Base-by-base conservation (phyloP, 306 rosid species). In the Cucurbita pepo region DNA sequence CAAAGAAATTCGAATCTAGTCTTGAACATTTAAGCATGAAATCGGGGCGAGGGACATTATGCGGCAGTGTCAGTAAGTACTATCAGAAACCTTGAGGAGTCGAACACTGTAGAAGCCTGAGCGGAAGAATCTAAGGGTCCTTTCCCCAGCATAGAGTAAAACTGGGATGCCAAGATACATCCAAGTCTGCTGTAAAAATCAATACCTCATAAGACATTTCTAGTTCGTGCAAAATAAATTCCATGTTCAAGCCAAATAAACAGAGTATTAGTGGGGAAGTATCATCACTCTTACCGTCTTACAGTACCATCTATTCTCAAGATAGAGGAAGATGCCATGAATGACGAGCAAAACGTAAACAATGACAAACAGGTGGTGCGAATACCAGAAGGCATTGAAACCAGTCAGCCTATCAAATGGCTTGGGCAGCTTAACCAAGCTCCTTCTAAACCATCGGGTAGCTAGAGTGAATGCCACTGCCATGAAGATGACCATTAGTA, bases 381-480 rank as follows among this genome's bases (percentile, higher is more conserved):
- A 95, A 86, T 95, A 95, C 97, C 99, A 95, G 84, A 95, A 95
- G 71, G 99, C 97, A 65, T 95, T 95, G 86, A 77, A 95, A 69
- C 99, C 99, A 11, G 96, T 95, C 75, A 91, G 90, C 85, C 95
- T 85, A 73, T 82, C 88, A 80, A 95, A 85, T 52, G 99, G 99
- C 82, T 83, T 88, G 48, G 99, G 99, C 25, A 95, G 85, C 86
- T 91, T 91, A 81, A 95, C 78, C 75, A 81, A 86, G 85, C 82
- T 95, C 76, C 91, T 81, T 79, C 99, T 82, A 84, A 89, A 88
- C 99, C 99, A 88, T 63, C 85, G 79, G 37, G 99, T 95, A 21
- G 97, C 97, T 40, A 95, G 99, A 8, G 85, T 91, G 85, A 95
- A 95, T 12, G 99, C 96, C 71, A 91, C 78, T 15, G 81, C 69